A percentile compares a stretch with the other conserved stretches of the same genome.
Evolutionary conservation across 768 basidiomycete species (phyloP).

Genomic region (Tricholoma sp.): DNA sequence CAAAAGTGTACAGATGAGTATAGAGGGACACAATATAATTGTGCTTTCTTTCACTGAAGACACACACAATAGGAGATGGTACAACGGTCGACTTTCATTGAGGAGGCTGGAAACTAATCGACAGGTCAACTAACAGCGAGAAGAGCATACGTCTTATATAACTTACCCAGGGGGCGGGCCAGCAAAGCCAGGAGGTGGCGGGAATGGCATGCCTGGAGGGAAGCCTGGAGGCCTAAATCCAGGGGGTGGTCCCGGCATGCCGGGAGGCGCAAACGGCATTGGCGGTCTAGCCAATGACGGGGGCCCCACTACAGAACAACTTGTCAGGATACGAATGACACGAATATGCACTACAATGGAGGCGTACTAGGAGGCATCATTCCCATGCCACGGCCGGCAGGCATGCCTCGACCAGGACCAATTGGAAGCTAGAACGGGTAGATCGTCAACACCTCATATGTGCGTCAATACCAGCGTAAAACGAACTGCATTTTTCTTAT

Average conservation of each 20-base stretch:
- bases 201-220: constrained; percentile 76
- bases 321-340: constrained; percentile 12
- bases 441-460: background rate
- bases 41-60: constrained; percentile 10
- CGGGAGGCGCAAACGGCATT: constrained; percentile 62
- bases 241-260: constrained; percentile 83
- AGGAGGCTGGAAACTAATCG: constrained; percentile 45
- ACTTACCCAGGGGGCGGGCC: constrained; percentile 83
- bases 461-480: background rate
- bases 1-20: constrained; percentile 8
- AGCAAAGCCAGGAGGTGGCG: constrained; percentile 75
- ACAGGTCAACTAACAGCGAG: constrained; percentile 15
- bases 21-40: constrained; percentile 7
- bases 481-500: constrained; percentile 76
- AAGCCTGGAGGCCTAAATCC: constrained; percentile 83
- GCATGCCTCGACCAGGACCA: constrained; percentile 93
- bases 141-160: background rate
- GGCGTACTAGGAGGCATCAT: constrained; percentile 83
- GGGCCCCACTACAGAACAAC: constrained; percentile 43
- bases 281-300: constrained; percentile 64
- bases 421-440: constrained; percentile 55
- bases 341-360: background rate
- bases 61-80: background rate
- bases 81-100: constrained; percentile 22
- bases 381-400: constrained; percentile 95